phyloP scores from a whole-genome alignment of 352 stramenopile genomes.

The Globisporangium cylindrosporum region DNA sequence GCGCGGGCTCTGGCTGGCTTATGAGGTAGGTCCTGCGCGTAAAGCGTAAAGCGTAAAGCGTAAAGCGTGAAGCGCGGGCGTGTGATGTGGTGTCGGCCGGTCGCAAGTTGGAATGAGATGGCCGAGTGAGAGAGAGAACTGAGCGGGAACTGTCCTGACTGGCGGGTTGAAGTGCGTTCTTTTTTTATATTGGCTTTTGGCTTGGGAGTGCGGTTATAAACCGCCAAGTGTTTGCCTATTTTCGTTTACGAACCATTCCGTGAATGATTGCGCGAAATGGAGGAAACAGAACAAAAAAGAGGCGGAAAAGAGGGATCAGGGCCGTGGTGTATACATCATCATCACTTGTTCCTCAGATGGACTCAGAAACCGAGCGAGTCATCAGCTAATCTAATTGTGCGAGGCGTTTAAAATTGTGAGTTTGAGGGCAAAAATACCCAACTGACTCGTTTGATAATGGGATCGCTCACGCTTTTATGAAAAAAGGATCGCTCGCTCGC shows the following conservation, averaged over 20 bases:
- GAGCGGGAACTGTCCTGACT: background rate
- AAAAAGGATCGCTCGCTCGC: background rate
- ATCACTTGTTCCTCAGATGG: background rate
- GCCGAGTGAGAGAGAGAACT: background rate
- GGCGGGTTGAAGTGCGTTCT: conserved; percentile 9
- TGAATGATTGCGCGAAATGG: conserved; percentile 9
- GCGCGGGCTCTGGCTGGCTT: background rate
- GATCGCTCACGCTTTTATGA: background rate
- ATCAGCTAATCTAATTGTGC: background rate
- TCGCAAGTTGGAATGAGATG: conserved; percentile 17
- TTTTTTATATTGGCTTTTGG: background rate
- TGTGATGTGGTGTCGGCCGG: conserved; percentile 1
- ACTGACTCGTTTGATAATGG: background rate
- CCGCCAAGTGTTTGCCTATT: conserved; percentile 4
- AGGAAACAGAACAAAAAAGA: conserved; percentile 1
- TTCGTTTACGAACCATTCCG: conserved; percentile 10
- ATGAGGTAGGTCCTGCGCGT: no score
- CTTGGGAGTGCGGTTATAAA: conserved; percentile 3
- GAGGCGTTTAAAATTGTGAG: background rate
- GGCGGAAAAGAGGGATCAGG: background rate
- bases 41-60: no score
- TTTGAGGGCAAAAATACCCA: background rate
- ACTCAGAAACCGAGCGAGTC: background rate
- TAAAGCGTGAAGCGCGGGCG: background rate
- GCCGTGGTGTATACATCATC: background rate